phyloP scores from a whole-genome alignment of 345 rosid species.

The Excoecaria cochinchinensis region DNA sequence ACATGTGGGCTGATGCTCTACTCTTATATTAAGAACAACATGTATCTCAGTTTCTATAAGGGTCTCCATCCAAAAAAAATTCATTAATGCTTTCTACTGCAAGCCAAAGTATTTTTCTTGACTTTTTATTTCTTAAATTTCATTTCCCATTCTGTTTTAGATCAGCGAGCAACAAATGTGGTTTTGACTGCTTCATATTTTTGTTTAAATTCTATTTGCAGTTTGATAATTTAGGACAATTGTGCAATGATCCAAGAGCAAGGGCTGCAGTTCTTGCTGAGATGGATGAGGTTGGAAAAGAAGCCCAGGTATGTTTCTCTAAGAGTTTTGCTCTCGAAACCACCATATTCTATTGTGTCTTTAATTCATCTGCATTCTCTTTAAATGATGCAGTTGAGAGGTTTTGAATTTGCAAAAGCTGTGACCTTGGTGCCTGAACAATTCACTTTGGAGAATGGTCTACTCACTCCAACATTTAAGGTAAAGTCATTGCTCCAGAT shows the following conservation, averaged over 20 bases:
- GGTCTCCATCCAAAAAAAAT: background rate
- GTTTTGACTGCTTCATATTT: slow-evolving; percentile 8
- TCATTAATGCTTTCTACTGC: background rate
- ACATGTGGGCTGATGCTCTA: too few species aligned
- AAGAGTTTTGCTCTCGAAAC: background rate
- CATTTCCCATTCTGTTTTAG: background rate
- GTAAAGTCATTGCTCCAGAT: slow-evolving; percentile 28
- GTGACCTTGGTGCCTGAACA: slow-evolving; percentile 78
- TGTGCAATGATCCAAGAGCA: slow-evolving; percentile 64
- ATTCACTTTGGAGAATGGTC: slow-evolving; percentile 73
- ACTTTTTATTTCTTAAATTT: background rate
- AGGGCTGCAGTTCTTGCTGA: slow-evolving; percentile 67
- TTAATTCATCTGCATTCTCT: background rate
- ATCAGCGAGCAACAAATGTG: background rate
- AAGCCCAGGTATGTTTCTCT: slow-evolving; percentile 53
- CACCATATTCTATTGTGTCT: background rate
- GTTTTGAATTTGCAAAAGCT: slow-evolving; percentile 53
- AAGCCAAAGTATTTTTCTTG: background rate
- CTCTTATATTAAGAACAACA: background rate
- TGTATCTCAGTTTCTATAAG: background rate
- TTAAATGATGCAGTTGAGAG: slow-evolving; percentile 23
- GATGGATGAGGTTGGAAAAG: slow-evolving; percentile 65
- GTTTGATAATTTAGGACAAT: slow-evolving; percentile 59
- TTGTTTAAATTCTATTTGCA: slow-evolving; percentile 26
- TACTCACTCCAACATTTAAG: slow-evolving; percentile 87